Base-by-base conservation (phyloP, 2,329 filamentous ascomycete genomes). In the Hypoxylon sp. region DNA sequence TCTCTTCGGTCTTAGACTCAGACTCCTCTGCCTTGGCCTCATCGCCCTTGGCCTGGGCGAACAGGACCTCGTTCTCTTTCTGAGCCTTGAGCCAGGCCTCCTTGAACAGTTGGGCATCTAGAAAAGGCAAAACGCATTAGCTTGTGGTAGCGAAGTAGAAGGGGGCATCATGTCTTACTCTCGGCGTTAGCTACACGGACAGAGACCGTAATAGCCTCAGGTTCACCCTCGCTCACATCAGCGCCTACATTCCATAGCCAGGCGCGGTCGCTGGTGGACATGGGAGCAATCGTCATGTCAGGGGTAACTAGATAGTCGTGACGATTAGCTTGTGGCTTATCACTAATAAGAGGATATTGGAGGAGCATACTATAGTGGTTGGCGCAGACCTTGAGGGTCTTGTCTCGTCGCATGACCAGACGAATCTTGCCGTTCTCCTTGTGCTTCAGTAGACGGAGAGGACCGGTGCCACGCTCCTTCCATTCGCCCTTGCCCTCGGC, bases 361-460 rank as follows among this genome's bases (percentile, higher is more conserved):
- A 27, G 17, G 11, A 29, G 85, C 92, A 78, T 91, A 97, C 94
- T 91, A 85, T 99, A 99, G 88, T 99, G 96, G 88, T 99, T 99
- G 80, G 96, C 96, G 91, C 96, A 99, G 84, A 99, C 96, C 89
- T 99, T 99, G 85, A 98, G 90, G 69, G 96, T 99, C 93, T 98
- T 98, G 87, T 99, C 96, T 81, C 96, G 90, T 82, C 96, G 92
- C 96, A 99, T 99, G 76, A 99, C 96, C 77, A 99, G 87, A 76
- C 96, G 91, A 66, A 94, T 97, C 91, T 98, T 98, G 84, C 92
- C 90, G 82, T 97, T 98, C 87, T 98, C 94, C 89, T 94, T 96
- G 88, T 99, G 96, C 91, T 98, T 98, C 80, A 99, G 87, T 82
- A 99, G 88, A 79, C 95, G 90, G 72, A 98, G 94, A 78, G 98